Percentiles rank a stretch among this genome's conserved stretches.
phyloP scores from a whole-genome alignment of 768 basidiomycete species.

The Psilocybe cyanescens region DNA sequence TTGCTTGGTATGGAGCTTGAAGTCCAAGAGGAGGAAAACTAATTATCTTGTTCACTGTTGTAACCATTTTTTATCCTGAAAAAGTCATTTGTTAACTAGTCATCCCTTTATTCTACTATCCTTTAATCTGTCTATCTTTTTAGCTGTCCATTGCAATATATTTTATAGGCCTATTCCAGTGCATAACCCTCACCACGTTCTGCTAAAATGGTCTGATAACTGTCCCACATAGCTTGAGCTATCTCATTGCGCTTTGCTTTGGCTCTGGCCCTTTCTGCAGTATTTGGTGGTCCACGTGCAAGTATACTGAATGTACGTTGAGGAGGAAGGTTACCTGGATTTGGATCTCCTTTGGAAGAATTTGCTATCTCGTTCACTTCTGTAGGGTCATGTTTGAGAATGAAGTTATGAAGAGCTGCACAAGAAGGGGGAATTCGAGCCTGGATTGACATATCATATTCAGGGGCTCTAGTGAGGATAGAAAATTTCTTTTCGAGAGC shows the following conservation, averaged over 20 bases:
- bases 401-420: constrained; percentile 14
- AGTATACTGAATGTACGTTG: too few species aligned
- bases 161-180: neutral
- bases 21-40: neutral
- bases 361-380: constrained; percentile 12
- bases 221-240: neutral
- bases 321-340: neutral
- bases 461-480: constrained; percentile 8
- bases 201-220: neutral
- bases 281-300: neutral
- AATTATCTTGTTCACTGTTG: too few species aligned
- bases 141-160: too few species aligned
- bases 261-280: neutral
- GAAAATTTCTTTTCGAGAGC: constrained; percentile 7
- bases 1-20: constrained; percentile 15
- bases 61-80: too few species aligned
- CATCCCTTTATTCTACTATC: too few species aligned
- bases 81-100: too few species aligned
- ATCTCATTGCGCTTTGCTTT: neutral
- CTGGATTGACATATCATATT: constrained; percentile 19
- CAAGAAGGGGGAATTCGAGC: neutral
- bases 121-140: too few species aligned
- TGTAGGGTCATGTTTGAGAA: constrained; percentile 20
- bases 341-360: neutral
- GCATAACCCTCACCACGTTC: too few species aligned